phyloP scores from a whole-genome alignment of 1,284 basidiomycete genomes.

The Melampsora americana region DNA sequence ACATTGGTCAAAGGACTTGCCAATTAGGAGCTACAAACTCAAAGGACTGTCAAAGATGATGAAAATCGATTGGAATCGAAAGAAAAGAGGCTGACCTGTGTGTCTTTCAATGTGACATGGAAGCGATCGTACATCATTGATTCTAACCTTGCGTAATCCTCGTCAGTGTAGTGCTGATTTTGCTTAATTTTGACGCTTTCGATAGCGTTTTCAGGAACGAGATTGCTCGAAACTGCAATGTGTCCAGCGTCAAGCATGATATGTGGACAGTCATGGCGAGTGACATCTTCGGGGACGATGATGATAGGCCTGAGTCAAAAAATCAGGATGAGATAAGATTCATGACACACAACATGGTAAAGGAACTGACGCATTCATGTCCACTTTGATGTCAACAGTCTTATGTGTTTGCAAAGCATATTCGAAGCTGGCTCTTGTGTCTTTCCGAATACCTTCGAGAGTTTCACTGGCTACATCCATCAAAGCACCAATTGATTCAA shows the following conservation, averaged over 20 bases:
- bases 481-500: conserved; percentile 77
- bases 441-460: conserved; percentile 87
- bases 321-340: neutral
- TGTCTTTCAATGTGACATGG: conserved; percentile 76
- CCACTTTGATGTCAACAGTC: conserved; percentile 91
- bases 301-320: conserved; percentile 68
- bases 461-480: conserved; percentile 85
- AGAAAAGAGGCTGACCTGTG: conserved; percentile 65
- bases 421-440: conserved; percentile 91
- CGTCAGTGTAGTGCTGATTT: conserved; percentile 78
- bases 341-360: neutral
- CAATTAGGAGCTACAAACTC: conserved; percentile 73
- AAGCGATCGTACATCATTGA: conserved; percentile 96
- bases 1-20: conserved; percentile 77
- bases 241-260: conserved; percentile 95
- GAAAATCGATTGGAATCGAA: neutral
- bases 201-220: conserved; percentile 79
- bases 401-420: conserved; percentile 89
- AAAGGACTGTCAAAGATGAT: neutral
- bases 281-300: conserved; percentile 84
- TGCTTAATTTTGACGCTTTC: conserved; percentile 79
- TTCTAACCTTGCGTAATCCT: conserved; percentile 83
- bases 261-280: conserved; percentile 72
- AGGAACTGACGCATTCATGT: conserved; percentile 72
- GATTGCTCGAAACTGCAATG: conserved; percentile 84